These are phyloP conservation scores for Erigeron canadensis DNA, from an alignment of 129 eudicot species.

Conservation along the genomic window DNA sequence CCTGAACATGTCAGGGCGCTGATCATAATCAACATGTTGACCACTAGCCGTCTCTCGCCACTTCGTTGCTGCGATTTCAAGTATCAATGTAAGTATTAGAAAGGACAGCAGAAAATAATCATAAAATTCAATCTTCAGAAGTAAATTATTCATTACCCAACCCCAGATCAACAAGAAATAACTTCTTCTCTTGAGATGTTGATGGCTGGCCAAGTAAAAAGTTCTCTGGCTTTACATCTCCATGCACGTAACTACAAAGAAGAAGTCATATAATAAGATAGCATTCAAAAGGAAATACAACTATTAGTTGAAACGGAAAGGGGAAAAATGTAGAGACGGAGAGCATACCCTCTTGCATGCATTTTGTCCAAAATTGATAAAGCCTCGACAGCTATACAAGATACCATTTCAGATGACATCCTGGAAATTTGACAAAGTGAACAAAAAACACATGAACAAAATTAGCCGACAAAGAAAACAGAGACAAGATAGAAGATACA, in stretches of 20 bases:
- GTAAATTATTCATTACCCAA: slow-evolving; percentile 44
- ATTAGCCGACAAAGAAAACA: not conserved
- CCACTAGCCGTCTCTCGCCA: slow-evolving; percentile 75
- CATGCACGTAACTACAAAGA: slow-evolving; percentile 65
- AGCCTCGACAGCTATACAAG: slow-evolving; percentile 78
- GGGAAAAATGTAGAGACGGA: slow-evolving; percentile 3
- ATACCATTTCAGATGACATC: slow-evolving; percentile 74
- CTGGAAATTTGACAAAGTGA: slow-evolving; percentile 33
- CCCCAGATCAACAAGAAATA: slow-evolving; percentile 84
- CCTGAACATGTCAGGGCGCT: slow-evolving; percentile 90
- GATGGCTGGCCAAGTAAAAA: slow-evolving; percentile 86
- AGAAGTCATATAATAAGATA: not conserved
- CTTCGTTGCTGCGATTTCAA: slow-evolving; percentile 65
- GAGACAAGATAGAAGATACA: too few relatives aligned
- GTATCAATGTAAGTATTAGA: slow-evolving; percentile 4
- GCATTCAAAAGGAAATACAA: not conserved
- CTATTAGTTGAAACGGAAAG: not conserved
- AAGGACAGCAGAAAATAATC: not conserved
- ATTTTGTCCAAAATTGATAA: slow-evolving; percentile 72
- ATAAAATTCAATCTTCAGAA: not conserved
- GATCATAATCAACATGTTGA: slow-evolving; percentile 77
- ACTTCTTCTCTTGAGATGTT: slow-evolving; percentile 77
- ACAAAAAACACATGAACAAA: not conserved
- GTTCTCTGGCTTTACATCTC: slow-evolving; percentile 88
- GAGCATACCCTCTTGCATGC: slow-evolving; percentile 69